Base-by-base conservation (phyloP, 371 early-diverging fungal species). In the Basidiobolus heterosporus region DNA sequence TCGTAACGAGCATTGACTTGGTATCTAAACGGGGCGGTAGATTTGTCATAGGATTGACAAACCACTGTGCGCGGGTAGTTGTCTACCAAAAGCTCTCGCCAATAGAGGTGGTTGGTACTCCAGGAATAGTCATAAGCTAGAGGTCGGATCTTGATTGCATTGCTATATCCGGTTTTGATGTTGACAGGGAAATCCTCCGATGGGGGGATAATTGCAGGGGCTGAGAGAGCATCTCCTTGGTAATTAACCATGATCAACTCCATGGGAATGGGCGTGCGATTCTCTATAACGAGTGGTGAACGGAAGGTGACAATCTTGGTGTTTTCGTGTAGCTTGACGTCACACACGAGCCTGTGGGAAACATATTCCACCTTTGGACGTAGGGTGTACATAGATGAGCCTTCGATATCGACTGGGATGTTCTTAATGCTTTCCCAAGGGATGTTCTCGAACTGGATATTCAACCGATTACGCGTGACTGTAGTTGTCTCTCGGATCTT, bases 241-340 rank as follows among this genome's bases (percentile, higher is more conserved):
- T 60, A 58, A 46, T 85, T 84, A 38, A 86, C 71, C 41, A 89
- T 67, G 14, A 78, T 74, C 0, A 92, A 61, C 45, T 95, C 91
- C 17, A 97, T 61, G 0, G 81, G 70, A 17, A 89, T 50, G 6
- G 74, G 58, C 0, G 93, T 90, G 13, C 64, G 62, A 61, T 97
- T 97, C 40, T 79, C 77, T 7, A 93, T 62, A 4, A 82, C 71
- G 16, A 89, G 61, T 0, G 88, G 64, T 0, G 93, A 91, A 36
- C 92, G 80, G 57, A 97, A 80, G 0, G 88, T 89, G 1, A 97
- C 93, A 24, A 81, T 62, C 66, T 97, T 97, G 52, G 90, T 75
- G 48, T 88, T 85, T 44, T 87, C 74, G 18, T 78, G 67, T 41
- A 94, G 68, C 36, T 74, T 72, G 43, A 94, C 82, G 30, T 95